These are phyloP conservation scores for Geum urbanum DNA, from an alignment of 306 rosid genomes.

Conservation along the genomic window DNA sequence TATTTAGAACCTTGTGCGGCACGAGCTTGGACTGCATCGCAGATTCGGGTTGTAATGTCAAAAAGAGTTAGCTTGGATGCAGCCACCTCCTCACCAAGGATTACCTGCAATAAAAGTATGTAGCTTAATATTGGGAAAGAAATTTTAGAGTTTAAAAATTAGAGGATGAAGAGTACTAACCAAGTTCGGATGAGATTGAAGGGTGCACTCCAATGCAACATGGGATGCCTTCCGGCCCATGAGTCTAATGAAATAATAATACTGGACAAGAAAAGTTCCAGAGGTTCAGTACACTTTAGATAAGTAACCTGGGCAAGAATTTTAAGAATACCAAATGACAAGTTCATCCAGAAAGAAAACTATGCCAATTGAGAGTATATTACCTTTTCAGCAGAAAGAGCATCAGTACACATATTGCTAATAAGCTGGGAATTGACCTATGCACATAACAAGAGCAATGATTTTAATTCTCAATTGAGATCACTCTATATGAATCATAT, in stretches of 20 bases:
- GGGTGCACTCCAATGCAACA: constrained; percentile 96
- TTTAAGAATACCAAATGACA: not conserved
- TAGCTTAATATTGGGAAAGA: not conserved
- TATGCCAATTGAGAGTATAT: constrained; percentile 5
- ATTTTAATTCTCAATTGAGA: constrained; percentile 3
- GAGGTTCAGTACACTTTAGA: not conserved
- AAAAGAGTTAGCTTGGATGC: constrained; percentile 91
- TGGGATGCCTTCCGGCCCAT: constrained; percentile 99
- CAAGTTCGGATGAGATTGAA: constrained; percentile 98
- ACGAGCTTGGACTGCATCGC: constrained; percentile 92
- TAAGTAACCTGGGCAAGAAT: not conserved
- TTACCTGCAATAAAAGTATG: constrained; percentile 49
- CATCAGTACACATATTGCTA: constrained; percentile 95
- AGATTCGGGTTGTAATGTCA: constrained; percentile 71
- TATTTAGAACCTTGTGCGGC: constrained; percentile 69
- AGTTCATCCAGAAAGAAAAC: constrained; percentile 2
- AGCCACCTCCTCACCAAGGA: constrained; percentile 98
- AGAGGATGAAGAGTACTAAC: constrained; percentile 29
- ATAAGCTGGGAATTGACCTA: constrained; percentile 99
- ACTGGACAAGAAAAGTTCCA: constrained; percentile 41
- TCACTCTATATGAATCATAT: not conserved
- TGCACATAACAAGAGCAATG: not conserved
- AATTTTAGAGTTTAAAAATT: not conserved
- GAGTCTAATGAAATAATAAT: constrained; percentile 91
- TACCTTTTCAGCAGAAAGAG: constrained; percentile 99